A percentile compares a stretch with the other conserved stretches of the same genome.
Conservation (phyloP, 1,284 basidiomycete genomes). For the Boletus sp. region DNA sequence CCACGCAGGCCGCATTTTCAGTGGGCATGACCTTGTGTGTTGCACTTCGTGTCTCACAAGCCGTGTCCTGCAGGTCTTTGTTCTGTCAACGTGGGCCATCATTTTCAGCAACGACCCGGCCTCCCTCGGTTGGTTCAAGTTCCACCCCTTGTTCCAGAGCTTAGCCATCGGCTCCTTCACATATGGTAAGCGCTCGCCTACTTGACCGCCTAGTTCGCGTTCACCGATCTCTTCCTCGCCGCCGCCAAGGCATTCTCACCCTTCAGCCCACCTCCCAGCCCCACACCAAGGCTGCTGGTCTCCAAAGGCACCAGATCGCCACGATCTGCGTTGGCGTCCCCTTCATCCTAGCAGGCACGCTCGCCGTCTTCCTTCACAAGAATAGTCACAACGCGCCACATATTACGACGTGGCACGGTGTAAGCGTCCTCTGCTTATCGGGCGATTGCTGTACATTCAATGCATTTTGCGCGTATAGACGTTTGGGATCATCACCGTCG, state of each 20-base stretch:
- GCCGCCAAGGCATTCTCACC: conserved; percentile 58
- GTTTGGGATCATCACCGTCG: conserved; percentile 52
- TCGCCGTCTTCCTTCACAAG: conserved; percentile 57
- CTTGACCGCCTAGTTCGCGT: not conserved
- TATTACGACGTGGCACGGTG: conserved; percentile 66
- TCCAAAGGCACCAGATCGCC: conserved; percentile 59
- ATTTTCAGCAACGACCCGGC: conserved; percentile 48
- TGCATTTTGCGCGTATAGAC: conserved; percentile 32
- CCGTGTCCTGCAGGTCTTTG: conserved; percentile 38
- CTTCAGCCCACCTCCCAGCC: conserved; percentile 70
- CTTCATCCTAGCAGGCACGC: conserved; percentile 50
- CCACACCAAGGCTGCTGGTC: conserved; percentile 59
- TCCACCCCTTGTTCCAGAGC: conserved; percentile 61
- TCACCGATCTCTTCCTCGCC: not conserved
- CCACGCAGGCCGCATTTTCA: conserved; percentile 14
- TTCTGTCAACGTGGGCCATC: conserved; percentile 49
- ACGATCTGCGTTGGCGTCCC: conserved; percentile 52
- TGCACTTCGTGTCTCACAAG: conserved; percentile 15
- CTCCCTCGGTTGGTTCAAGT: conserved; percentile 55
- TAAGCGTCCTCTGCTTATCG: conserved; percentile 33
- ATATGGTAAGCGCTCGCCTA: conserved; percentile 44
- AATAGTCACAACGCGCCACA: conserved; percentile 42
- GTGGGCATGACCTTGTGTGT: conserved; percentile 24
- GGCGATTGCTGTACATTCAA: conserved; percentile 5
- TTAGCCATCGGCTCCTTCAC: conserved; percentile 52